Conservation (phyloP, 179 eudicot species). For the Spinacia oleracea region DNA sequence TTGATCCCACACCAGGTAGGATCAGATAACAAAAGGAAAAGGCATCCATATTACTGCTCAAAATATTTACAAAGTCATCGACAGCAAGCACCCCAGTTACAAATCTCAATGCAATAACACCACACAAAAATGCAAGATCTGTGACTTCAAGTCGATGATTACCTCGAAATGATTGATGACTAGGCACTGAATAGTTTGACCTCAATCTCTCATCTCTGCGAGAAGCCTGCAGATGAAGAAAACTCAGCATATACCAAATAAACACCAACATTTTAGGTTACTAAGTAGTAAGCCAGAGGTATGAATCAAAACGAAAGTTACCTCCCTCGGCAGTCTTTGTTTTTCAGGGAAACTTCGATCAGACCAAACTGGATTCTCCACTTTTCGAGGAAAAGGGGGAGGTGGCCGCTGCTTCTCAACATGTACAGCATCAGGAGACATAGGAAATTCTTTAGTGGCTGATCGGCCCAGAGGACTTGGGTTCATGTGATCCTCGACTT, state of each 20-base stretch:
- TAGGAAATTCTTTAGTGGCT: constrained; percentile 51
- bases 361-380: constrained; percentile 51
- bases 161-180: constrained; percentile 67
- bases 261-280: neutral
- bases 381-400: constrained; percentile 57
- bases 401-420: constrained; percentile 55
- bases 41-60: neutral
- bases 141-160: constrained; percentile 18
- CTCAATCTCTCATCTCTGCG: constrained; percentile 72
- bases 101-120: neutral
- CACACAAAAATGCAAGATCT: neutral
- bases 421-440: constrained; percentile 51
- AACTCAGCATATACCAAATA: constrained; percentile 8
- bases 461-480: constrained; percentile 47
- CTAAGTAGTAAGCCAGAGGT: neutral
- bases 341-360: constrained; percentile 54
- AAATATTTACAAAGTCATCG: neutral
- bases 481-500: constrained; percentile 71
- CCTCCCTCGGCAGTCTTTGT: constrained; percentile 77
- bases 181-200: constrained; percentile 44
- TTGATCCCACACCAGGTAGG: neutral
- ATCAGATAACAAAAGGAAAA: neutral
- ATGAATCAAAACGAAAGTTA: constrained; percentile 27
- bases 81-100: neutral
- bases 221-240: constrained; percentile 50